Base-by-base conservation (phyloP, 2,329 filamentous ascomycete genomes). In the Fusarium metavorans region DNA sequence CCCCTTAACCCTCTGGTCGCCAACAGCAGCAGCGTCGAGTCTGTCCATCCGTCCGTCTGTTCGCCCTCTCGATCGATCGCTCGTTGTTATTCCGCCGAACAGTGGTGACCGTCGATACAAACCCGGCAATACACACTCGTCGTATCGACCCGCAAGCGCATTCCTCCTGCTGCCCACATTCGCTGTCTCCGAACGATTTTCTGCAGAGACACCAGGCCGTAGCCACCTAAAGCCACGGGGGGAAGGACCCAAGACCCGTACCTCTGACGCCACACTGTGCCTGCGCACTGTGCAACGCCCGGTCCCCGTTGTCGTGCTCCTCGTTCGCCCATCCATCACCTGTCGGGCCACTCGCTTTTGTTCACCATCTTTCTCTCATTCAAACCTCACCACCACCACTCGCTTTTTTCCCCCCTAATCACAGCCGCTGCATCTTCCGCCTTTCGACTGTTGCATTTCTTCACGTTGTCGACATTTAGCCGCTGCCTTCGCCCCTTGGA, bases 381-480 rank as follows among this genome's bases (percentile, higher is more conserved):
- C 77, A 78, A 75, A 76, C 76, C 71, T 78, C 75, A 77, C 71
- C 74, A 73, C 78, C 76, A 78, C 71, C 74, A 68, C 68, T 67
- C 66, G 67, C 73, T 76, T 71, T 71, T 56, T 13, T 11, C 18
- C 58, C 67, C 65, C 71, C 69, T 78, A 78, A 78, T 77, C 59
- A 74, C 71, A 48, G 43, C 71, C 61, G 48, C 48, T 54, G 48
- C 48, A 52, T 52, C 48, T 52, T 13, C 61, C 60, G 73, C 50
- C 60, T 50, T 72, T 35, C 56, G 68, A 48, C 71, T 67, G 59
- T 70, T 77, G 71, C 66, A 66, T 78, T 76, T 71, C 60, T 65
- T 32, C 48, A n/a, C 48, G 68, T 76, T 70, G 50, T 76, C 67
- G 70, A 66, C 72, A 54, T 66, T 74, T 69, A 69, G 72, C 69